Evolutionary conservation across 2,329 filamentous ascomycete genomes (phyloP).

Genomic region (Sporothrix protearum): DNA sequence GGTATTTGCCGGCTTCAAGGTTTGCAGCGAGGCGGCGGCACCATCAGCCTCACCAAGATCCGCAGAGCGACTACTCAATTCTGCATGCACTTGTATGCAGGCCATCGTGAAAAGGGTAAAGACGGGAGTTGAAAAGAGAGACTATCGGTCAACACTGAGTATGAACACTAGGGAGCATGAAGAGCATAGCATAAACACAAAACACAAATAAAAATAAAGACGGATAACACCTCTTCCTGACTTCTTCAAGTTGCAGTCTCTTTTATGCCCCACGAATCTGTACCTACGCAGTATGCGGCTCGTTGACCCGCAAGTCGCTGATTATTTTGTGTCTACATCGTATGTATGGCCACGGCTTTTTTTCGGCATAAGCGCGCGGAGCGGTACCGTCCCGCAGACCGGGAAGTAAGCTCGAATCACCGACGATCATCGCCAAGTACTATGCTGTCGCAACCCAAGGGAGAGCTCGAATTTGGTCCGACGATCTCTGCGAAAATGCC

Average conservation of each 20-base stretch:
- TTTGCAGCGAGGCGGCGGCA: no score
- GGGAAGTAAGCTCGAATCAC: background rate
- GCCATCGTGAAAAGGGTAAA: background rate
- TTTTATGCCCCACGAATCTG: background rate
- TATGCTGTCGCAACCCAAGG: background rate
- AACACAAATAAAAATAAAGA: background rate
- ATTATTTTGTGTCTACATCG: background rate
- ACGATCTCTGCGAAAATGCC: slow-evolving; percentile 1
- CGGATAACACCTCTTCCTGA: background rate
- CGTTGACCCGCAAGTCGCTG: background rate
- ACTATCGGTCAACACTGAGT: background rate
- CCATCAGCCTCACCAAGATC: slow-evolving; percentile 7
- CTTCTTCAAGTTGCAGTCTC: background rate
- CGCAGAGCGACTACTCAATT: background rate
- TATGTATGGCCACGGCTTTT: background rate
- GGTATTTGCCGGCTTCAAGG: background rate
- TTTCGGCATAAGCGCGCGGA: background rate
- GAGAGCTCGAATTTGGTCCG: background rate
- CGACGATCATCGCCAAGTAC: background rate
- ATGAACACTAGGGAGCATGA: background rate
- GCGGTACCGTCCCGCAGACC: background rate
- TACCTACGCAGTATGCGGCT: background rate
- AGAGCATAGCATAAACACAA: background rate
- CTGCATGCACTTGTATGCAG: background rate
- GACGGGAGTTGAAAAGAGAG: background rate